A percentile compares a stretch with the other conserved stretches of the same genome.
Conservation (phyloP, 73 alveolate genomes). For the Paramecium pentaurelia region DNA sequence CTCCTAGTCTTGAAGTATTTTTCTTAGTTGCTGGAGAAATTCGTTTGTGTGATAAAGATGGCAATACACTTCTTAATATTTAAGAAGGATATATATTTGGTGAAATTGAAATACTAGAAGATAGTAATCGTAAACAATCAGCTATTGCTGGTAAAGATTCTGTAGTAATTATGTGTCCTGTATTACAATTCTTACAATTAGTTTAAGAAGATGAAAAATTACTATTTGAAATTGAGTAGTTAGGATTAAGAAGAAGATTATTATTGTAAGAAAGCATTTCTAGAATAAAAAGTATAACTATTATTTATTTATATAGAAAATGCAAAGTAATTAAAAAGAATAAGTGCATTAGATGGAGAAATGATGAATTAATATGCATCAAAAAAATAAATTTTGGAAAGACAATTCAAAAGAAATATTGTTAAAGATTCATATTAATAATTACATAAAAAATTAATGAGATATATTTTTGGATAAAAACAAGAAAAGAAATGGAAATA, state of each 20-base stretch:
- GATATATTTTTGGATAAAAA: conserved; percentile 18
- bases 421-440: neutral
- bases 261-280: neutral
- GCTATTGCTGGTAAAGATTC: neutral
- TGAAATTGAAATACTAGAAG: conserved; percentile 1
- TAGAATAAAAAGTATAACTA: neutral
- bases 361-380: neutral
- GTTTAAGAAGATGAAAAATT: neutral
- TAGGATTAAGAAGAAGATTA: neutral
- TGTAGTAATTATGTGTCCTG: conserved; percentile 3
- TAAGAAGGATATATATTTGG: conserved; percentile 35
- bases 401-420: neutral
- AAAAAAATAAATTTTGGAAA: neutral
- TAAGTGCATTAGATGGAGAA: neutral
- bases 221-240: neutral
- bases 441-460: neutral
- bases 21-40: conserved; percentile 41
- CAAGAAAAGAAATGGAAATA: neutral
- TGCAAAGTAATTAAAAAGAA: neutral
- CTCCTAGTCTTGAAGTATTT: conserved; percentile 13
- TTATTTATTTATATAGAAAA: neutral
- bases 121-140: neutral
- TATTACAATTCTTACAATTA: neutral
- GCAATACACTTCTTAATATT: neutral
- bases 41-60: neutral